Conservation (phyloP, 345 rosid species). For the Hibiscus tridactylites region DNA sequence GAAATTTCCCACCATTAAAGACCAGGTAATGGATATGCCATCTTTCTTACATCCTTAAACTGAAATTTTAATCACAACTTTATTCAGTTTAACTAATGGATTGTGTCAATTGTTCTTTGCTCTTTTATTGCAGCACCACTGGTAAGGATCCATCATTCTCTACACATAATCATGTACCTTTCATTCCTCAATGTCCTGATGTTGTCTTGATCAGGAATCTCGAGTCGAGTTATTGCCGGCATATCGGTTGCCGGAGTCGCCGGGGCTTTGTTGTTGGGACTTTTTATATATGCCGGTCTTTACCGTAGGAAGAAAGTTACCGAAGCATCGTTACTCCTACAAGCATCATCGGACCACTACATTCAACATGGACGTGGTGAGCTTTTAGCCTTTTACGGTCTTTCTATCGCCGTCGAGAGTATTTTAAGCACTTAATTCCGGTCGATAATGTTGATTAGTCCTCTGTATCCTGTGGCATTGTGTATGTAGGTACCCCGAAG, state of each 20-base stretch:
- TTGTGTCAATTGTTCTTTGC: not conserved
- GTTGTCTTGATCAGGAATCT: conserved; percentile 25
- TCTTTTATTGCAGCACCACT: conserved; percentile 35
- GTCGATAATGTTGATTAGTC: no score
- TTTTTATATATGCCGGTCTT: conserved; percentile 15
- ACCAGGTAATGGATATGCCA: conserved; percentile 22
- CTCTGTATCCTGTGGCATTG: not conserved
- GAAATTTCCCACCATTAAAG: conserved; percentile 36
- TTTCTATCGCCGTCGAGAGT: not conserved
- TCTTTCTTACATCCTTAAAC: not conserved
- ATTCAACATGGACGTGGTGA: conserved; percentile 19
- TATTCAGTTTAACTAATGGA: conserved; percentile 14
- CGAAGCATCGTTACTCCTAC: conserved; percentile 14
- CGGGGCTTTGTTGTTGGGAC: conserved; percentile 5
- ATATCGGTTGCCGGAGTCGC: conserved; percentile 32
- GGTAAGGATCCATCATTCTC: conserved; percentile 17
- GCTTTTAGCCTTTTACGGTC: not conserved
- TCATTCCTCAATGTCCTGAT: not conserved
- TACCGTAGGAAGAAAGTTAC: conserved; percentile 21
- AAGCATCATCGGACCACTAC: conserved; percentile 17
- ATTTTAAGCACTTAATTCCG: no score
- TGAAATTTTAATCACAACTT: not conserved
- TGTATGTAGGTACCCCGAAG: conserved; percentile 17
- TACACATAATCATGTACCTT: not conserved
- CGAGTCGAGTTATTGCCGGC: conserved; percentile 24